Percentiles rank a stretch among this genome's conserved stretches.
phyloP scores from a whole-genome alignment of 2,329 filamentous ascomycete species.

The Chaetomiaceae sp. region DNA sequence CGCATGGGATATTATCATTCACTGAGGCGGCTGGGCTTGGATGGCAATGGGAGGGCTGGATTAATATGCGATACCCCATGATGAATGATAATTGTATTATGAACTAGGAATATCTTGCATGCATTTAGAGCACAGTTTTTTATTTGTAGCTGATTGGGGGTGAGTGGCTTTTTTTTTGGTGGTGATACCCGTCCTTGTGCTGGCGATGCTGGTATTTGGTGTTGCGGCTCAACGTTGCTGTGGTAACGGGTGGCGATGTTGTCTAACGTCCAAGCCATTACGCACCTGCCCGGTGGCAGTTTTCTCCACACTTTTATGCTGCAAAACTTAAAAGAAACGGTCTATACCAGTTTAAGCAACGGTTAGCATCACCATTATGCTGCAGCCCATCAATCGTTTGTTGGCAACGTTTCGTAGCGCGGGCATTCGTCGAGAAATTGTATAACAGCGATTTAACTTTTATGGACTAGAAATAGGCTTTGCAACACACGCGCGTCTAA shows the following conservation, averaged over 20 bases:
- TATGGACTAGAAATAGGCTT: too few relatives aligned
- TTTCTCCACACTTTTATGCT: background rate
- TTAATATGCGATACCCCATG: conserved; percentile 8
- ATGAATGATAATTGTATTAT: conserved; percentile 5
- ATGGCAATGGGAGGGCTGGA: background rate
- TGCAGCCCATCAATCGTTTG: too few relatives aligned
- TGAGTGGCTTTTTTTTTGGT: background rate
- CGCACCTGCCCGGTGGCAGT: background rate
- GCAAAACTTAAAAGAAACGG: too few relatives aligned
- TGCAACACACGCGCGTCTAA: too few relatives aligned
- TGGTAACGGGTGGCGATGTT: too few relatives aligned
- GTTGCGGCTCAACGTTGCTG: conserved; percentile 11
- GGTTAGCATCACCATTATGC: too few relatives aligned
- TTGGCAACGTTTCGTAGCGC: too few relatives aligned
- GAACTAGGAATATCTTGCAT: background rate
- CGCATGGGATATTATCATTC: too few relatives aligned
- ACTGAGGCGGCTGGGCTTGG: background rate
- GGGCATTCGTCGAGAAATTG: too few relatives aligned
- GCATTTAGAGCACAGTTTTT: too few relatives aligned
- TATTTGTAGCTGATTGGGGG: background rate
- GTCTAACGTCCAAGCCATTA: conserved; percentile 1
- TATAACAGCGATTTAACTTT: too few relatives aligned
- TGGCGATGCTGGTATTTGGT: background rate
- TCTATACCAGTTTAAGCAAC: background rate
- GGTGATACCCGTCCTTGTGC: too few relatives aligned